Conservation (phyloP, 2,329 filamentous ascomycete genomes). For the Nemania diffusa region DNA sequence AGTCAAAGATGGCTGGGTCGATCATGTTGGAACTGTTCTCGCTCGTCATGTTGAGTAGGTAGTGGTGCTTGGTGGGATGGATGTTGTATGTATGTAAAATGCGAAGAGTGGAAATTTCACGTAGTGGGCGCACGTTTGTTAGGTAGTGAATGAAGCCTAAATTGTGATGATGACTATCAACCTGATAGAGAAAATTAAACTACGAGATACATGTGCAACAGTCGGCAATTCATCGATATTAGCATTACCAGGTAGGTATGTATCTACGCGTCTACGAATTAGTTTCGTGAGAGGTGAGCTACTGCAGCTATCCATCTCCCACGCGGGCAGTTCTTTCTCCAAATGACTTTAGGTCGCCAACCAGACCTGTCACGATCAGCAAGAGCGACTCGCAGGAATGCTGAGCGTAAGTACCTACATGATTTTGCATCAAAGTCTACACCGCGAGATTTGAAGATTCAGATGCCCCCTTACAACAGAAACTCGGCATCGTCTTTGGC, state of each 20-base stretch:
- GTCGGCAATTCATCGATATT: not conserved
- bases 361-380: not conserved
- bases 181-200: not conserved
- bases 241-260: no score
- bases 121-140: not conserved
- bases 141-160: not conserved
- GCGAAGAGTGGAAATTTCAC: conserved; percentile 16
- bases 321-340: not conserved
- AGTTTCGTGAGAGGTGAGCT: not conserved
- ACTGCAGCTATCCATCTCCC: not conserved
- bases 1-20: conserved; percentile 85
- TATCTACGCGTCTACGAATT: not conserved
- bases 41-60: conserved; percentile 40
- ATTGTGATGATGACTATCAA: not conserved
- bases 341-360: not conserved
- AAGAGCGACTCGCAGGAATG: not conserved
- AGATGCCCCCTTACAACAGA: no score
- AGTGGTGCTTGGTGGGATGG: conserved; percentile 1
- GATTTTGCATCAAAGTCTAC: no score
- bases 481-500: no score
- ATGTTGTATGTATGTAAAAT: not conserved
- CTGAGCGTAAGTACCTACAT: no score
- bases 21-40: conserved; percentile 63
- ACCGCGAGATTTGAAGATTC: no score
- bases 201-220: not conserved